A percentile compares a stretch with the other conserved stretches of the same genome.
These are phyloP conservation scores for Linnemannia zychae DNA, from an alignment of 192 early-diverging fungal species.

Conservation along the genomic window DNA sequence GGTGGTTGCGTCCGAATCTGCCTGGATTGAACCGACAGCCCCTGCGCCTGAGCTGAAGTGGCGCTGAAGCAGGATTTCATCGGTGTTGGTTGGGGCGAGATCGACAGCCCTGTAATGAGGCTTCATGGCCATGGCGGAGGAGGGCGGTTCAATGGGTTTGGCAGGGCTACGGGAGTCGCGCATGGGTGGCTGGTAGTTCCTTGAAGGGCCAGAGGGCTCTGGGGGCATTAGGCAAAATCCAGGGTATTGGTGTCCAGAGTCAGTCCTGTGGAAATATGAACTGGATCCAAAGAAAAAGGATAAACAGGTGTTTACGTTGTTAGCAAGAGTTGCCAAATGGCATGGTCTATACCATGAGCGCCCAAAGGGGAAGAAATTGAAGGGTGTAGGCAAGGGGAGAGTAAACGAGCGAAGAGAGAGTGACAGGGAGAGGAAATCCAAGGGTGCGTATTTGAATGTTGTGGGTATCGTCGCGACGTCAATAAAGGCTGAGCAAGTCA, in stretches of 20 bases:
- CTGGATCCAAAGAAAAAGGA: background rate
- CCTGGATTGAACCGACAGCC: constrained; percentile 27
- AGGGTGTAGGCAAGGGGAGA: background rate
- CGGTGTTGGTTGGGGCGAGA: constrained; percentile 22
- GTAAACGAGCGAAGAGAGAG: background rate
- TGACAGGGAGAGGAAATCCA: background rate
- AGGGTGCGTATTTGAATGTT: background rate
- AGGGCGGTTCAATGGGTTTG: constrained; percentile 16
- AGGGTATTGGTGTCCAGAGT: constrained; percentile 5
- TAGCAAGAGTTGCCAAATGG: background rate
- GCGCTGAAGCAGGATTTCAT: constrained; percentile 44
- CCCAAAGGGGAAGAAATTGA: background rate
- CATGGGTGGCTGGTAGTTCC: constrained; percentile 22
- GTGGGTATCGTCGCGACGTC: constrained; percentile 1
- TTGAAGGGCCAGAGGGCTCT: constrained; percentile 24
- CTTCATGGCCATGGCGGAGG: constrained; percentile 38
- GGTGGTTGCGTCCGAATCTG: constrained; percentile 23
- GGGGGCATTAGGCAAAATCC: constrained; percentile 34
- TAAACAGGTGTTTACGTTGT: background rate
- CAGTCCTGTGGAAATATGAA: background rate
- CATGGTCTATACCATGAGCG: background rate
- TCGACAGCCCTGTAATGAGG: constrained; percentile 34
- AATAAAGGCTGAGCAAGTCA: background rate
- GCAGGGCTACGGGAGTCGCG: constrained; percentile 24
- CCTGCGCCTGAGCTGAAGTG: constrained; percentile 26